A percentile compares a stretch with the other conserved stretches of the same genome.
phyloP scores from a whole-genome alignment of 2,329 filamentous ascomycete species.

The Colletotrichum sp. region DNA sequence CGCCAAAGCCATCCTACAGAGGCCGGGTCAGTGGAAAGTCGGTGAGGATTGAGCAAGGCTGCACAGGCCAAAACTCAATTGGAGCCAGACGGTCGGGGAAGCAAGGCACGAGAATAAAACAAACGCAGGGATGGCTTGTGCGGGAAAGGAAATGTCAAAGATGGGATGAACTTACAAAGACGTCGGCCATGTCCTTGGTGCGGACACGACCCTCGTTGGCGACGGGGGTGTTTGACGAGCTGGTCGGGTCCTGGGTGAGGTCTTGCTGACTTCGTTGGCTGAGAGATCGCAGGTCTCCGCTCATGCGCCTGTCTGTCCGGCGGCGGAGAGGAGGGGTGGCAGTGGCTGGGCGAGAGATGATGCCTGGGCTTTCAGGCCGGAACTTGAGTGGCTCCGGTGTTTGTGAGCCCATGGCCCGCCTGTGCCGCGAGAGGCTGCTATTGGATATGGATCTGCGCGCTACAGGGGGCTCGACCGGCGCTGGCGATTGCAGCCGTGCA shows the following conservation, averaged over 20 bases:
- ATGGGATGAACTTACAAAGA: conserved; percentile 76
- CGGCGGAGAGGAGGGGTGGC: conserved; percentile 75
- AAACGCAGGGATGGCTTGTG: background rate
- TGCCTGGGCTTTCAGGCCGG: conserved; percentile 69
- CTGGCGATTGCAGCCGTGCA: conserved; percentile 23
- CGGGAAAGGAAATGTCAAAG: conserved; percentile 7
- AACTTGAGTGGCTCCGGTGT: conserved; percentile 60
- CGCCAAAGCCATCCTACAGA: conserved; percentile 89
- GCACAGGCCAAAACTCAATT: background rate
- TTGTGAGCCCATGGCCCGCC: conserved; percentile 24
- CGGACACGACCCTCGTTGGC: conserved; percentile 88
- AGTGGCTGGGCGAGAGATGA: conserved; percentile 52
- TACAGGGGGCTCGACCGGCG: conserved; percentile 22
- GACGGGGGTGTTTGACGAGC: conserved; percentile 63
- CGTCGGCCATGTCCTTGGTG: conserved; percentile 86
- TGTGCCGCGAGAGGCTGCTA: conserved; percentile 55
- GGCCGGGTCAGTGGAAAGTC: conserved; percentile 21
- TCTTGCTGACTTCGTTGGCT: conserved; percentile 55
- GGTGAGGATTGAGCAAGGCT: background rate
- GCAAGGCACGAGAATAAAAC: background rate
- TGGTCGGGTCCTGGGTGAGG: conserved; percentile 23
- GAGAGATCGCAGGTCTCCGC: conserved; percentile 77
- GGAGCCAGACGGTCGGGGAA: background rate
- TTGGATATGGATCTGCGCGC: conserved; percentile 56
- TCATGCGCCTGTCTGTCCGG: conserved; percentile 70